Base-by-base conservation (phyloP, 495 filamentous ascomycete genomes). In the Aspergillus affinis region DNA sequence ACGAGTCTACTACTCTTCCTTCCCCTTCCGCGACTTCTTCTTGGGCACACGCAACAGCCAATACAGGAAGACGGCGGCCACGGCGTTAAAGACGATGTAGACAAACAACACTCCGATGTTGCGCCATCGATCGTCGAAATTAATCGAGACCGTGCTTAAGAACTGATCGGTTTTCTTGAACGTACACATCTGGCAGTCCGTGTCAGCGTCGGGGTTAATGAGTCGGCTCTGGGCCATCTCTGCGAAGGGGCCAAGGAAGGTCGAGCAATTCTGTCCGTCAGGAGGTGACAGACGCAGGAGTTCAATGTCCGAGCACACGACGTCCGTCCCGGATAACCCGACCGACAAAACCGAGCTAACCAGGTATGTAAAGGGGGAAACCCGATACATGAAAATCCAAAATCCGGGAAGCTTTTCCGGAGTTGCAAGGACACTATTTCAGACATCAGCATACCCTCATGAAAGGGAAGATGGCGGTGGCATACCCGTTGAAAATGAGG, bases 331-430 rank as follows among this genome's bases (percentile, higher is more conserved):
- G n/a, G 85, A 81, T 5, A 92, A 66, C 0, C 79, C 84, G 0
- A 78, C 78, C 0, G 86, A 82, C n/a, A 91, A 63, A 69, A 91
- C 83, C 17, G 81, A 82, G 29, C 77, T 79, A 7, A 91, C 82
- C 0, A 90, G 72, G 62, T 92, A 92, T 0, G 86, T 88, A 58
- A 92, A 86, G 6, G 90, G 90, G 6, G 86, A 89, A 53, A 90
- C 76, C 27, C 86, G 86, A 70, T 92, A 91, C 87, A 92, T 90
- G 78, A 92, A 92, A 62, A 89, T 90, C 90, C 90, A 94, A 78
- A 92, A 92, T 10, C 82, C 70, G 10, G 89, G 89, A 27, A 92
- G 72, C 2, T 72, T 76, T 3, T 72, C 64, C 3, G 90, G 87
- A 36, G 69, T 79, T 55, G 88, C 84, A 61, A 93, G 82, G 51